Conservation (phyloP, 192 early-diverging fungal species). For the Rhizophagus sp. region DNA sequence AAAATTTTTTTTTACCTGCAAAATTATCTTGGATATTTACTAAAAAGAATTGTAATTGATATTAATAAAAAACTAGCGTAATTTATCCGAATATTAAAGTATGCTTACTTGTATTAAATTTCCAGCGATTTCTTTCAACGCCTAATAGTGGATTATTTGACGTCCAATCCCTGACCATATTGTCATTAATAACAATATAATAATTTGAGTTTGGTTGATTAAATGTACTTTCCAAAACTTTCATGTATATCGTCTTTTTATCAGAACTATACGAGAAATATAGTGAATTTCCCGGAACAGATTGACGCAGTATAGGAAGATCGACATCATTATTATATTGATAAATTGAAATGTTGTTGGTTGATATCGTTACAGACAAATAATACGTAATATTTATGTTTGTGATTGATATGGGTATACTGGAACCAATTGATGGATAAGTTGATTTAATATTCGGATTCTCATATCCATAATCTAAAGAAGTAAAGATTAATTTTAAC, state of each 20-base stretch:
- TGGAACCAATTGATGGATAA: too few species aligned
- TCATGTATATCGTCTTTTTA: too few species aligned
- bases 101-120: background rate
- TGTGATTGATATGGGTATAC: background rate
- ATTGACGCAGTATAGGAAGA: background rate
- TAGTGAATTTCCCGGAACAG: background rate
- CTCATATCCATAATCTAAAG: too few species aligned
- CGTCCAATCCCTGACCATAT: background rate
- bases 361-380: background rate
- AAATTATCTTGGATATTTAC: too few species aligned
- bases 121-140: background rate
- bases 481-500: too few species aligned
- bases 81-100: background rate
- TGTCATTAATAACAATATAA: background rate
- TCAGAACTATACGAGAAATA: background rate
- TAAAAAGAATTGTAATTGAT: too few species aligned
- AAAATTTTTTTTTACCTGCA: too few species aligned
- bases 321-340: background rate
- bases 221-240: conserved; percentile 13
- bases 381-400: background rate
- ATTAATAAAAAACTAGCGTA: background rate
- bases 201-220: conserved; percentile 8
- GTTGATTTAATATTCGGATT: too few species aligned
- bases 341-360: background rate
- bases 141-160: background rate